These are phyloP conservation scores for Arctostaphylos glauca DNA, from an alignment of 148 eudicot genomes.

Conservation along the genomic window DNA sequence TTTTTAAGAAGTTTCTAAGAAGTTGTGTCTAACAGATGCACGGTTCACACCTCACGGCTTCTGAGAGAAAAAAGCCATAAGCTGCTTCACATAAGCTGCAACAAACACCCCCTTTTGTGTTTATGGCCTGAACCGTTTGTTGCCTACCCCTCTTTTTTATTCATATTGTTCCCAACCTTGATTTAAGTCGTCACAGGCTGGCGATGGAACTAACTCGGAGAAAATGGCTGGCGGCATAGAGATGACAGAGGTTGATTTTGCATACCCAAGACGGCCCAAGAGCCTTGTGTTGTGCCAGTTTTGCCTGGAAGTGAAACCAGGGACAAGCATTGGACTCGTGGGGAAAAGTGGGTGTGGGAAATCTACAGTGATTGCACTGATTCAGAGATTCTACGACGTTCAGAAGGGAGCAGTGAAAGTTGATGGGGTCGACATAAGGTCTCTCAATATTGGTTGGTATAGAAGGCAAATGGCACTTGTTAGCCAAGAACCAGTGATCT, in stretches of 20 bases:
- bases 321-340: slow-evolving; percentile 78
- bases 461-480: slow-evolving; percentile 82
- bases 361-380: slow-evolving; percentile 84
- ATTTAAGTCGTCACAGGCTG: slow-evolving; percentile 22
- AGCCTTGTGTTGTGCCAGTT: slow-evolving; percentile 49
- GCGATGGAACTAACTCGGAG: slow-evolving; percentile 34
- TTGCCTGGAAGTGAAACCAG: slow-evolving; percentile 66
- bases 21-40: neutral
- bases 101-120: too few relatives aligned
- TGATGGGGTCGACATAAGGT: too few relatives aligned
- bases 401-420: too few relatives aligned
- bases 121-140: neutral
- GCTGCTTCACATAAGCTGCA: too few relatives aligned
- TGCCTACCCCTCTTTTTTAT: neutral
- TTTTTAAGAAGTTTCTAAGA: neutral
- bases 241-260: slow-evolving; percentile 64
- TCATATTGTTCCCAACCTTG: neutral
- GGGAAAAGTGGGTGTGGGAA: slow-evolving; percentile 97
- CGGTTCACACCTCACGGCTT: neutral
- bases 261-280: slow-evolving; percentile 70
- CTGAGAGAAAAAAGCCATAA: too few relatives aligned
- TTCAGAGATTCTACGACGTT: too few relatives aligned
- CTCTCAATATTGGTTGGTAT: too few relatives aligned
- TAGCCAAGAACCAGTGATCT: slow-evolving; percentile 88
- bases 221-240: slow-evolving; percentile 62